phyloP scores from a whole-genome alignment of 768 basidiomycete species.

The Xerocomellus intermedius region DNA sequence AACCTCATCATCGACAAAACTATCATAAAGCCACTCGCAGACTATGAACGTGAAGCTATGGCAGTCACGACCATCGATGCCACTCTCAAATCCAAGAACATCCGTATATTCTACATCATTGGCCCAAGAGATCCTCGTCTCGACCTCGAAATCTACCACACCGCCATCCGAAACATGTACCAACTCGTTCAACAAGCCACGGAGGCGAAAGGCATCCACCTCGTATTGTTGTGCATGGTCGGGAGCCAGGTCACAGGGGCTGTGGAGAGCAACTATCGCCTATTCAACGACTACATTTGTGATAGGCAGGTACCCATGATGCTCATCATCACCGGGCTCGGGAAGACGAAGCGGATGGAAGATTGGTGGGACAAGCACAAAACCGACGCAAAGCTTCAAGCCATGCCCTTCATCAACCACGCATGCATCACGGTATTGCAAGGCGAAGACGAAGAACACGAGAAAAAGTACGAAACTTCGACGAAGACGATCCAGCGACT shows the following conservation, averaged over 20 bases:
- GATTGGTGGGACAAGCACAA: slow-evolving; percentile 33
- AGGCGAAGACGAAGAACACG: slow-evolving; percentile 20
- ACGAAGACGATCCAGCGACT: slow-evolving; percentile 7
- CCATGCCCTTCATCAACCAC: slow-evolving; percentile 16
- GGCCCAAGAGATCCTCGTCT: slow-evolving; percentile 32
- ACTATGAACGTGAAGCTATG: slow-evolving; percentile 35
- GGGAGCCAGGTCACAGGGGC: slow-evolving; percentile 36
- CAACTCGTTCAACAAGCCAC: slow-evolving; percentile 27
- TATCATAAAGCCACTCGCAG: slow-evolving; percentile 22
- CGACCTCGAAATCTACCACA: slow-evolving; percentile 19
- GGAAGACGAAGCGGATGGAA: slow-evolving; percentile 31
- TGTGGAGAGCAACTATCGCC: slow-evolving; percentile 35
- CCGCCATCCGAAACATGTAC: slow-evolving; percentile 25
- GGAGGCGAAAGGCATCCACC: slow-evolving; percentile 34
- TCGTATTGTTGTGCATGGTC: slow-evolving; percentile 41
- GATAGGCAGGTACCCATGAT: slow-evolving; percentile 34
- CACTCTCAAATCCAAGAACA: slow-evolving; percentile 16
- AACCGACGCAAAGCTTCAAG: slow-evolving; percentile 3
- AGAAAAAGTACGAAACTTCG: slow-evolving; percentile 18
- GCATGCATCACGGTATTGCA: slow-evolving; percentile 32
- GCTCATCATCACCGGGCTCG: slow-evolving; percentile 40
- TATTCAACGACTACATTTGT: slow-evolving; percentile 41
- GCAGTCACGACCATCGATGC: slow-evolving; percentile 24
- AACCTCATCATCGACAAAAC: slow-evolving; percentile 21
- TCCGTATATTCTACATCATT: slow-evolving; percentile 30